phyloP scores from a whole-genome alignment of 2,329 filamentous ascomycete genomes.

The Colletotrichum noveboracense region DNA sequence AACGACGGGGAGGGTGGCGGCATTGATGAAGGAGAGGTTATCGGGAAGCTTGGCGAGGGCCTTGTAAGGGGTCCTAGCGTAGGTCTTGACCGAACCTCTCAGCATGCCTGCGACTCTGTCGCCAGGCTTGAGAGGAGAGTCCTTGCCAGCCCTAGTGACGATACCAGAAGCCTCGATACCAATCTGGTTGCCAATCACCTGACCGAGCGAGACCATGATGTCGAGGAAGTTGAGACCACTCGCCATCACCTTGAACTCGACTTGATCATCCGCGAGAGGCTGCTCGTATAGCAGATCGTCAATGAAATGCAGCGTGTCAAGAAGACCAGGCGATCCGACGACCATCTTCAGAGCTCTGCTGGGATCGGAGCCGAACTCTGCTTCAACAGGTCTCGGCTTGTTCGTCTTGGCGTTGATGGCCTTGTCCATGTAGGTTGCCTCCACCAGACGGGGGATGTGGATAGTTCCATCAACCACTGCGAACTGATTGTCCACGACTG shows the following conservation, averaged over 20 bases:
- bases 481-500: not conserved
- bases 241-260: slow-evolving; percentile 29
- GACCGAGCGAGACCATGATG: slow-evolving; percentile 25
- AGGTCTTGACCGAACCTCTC: slow-evolving; percentile 20
- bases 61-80: slow-evolving; percentile 18
- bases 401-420: not conserved
- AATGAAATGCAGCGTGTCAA: not conserved
- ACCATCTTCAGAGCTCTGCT: not conserved
- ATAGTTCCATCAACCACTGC: not conserved
- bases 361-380: not conserved
- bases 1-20: slow-evolving; percentile 32
- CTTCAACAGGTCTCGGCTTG: not conserved
- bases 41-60: slow-evolving; percentile 39
- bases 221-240: slow-evolving; percentile 30
- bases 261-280: slow-evolving; percentile 10
- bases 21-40: slow-evolving; percentile 23
- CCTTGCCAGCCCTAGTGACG: slow-evolving; percentile 34
- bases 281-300: not conserved
- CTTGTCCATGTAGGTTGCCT: not conserved
- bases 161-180: slow-evolving; percentile 36
- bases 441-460: not conserved
- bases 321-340: not conserved
- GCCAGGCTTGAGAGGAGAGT: slow-evolving; percentile 29
- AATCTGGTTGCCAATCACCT: slow-evolving; percentile 19
- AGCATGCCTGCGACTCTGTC: slow-evolving; percentile 29